These are phyloP conservation scores for Pseudopyrenochaeta lycopersici DNA, from an alignment of 2,329 filamentous ascomycete genomes.

Conservation along the genomic window DNA sequence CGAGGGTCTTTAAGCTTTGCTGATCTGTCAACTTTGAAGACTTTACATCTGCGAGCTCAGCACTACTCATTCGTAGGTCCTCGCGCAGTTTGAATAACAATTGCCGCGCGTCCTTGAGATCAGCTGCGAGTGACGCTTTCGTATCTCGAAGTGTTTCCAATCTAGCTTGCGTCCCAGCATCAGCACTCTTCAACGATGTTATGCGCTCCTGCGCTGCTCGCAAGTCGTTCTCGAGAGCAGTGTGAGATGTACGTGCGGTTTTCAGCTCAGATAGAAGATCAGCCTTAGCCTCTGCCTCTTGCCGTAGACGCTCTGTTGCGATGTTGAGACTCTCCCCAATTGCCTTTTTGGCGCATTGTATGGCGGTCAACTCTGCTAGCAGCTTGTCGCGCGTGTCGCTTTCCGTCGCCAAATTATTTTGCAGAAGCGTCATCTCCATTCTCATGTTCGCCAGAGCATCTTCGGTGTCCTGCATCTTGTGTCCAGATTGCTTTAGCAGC, in stretches of 20 bases:
- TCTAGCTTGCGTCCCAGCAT: conserved; percentile 23
- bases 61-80: conserved; percentile 27
- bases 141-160: conserved; percentile 28
- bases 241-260: conserved; percentile 21
- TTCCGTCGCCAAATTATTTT: conserved; percentile 20
- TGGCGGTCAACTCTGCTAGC: conserved; percentile 30
- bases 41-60: conserved; percentile 34
- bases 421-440: conserved; percentile 24
- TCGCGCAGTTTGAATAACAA: conserved; percentile 27
- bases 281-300: conserved; percentile 20
- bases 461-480: conserved; percentile 29
- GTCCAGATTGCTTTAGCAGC: conserved; percentile 31
- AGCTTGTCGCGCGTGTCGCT: conserved; percentile 24
- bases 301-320: conserved; percentile 16
- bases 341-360: conserved; percentile 22
- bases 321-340: conserved; percentile 29
- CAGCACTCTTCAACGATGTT: conserved; percentile 22
- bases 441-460: conserved; percentile 28
- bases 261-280: conserved; percentile 33
- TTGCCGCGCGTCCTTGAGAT: conserved; percentile 28
- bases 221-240: conserved; percentile 26
- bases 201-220: conserved; percentile 32
- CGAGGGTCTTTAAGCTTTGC: conserved; percentile 28
- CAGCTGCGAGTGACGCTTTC: conserved; percentile 28
- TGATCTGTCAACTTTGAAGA: conserved; percentile 27